Percentiles rank a stretch among this genome's conserved stretches.
Conservation (phyloP, 1,284 basidiomycete species). For the Cutaneotrichosporon sp. region DNA sequence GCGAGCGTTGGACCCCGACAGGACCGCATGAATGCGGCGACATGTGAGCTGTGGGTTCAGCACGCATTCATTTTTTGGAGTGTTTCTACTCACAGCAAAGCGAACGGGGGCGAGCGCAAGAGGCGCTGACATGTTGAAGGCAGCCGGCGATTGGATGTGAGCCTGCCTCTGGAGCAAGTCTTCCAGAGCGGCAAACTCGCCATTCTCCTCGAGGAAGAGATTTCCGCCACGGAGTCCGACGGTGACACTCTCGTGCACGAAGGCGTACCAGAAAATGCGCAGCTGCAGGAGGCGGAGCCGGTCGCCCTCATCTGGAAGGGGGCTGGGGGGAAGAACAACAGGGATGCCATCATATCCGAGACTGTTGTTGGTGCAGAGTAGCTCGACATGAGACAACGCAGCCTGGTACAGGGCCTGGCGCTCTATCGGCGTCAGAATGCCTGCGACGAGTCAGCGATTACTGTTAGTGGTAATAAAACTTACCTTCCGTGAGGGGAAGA, state of each 20-base stretch:
- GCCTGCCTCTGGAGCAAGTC: slow-evolving; percentile 9
- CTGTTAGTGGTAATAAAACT: slow-evolving; percentile 21
- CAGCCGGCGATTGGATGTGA: background rate
- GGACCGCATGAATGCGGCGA: slow-evolving; percentile 63
- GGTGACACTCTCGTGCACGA: slow-evolving; percentile 71
- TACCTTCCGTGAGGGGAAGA: slow-evolving; percentile 75
- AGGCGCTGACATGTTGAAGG: slow-evolving; percentile 41
- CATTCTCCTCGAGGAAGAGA: slow-evolving; percentile 58
- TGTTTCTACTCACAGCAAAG: slow-evolving; percentile 49
- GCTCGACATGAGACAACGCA: slow-evolving; percentile 62
- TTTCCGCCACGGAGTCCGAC: slow-evolving; percentile 72
- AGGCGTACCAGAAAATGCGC: slow-evolving; percentile 75
- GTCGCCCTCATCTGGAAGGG: slow-evolving; percentile 53
- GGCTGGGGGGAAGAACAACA: slow-evolving; percentile 42
- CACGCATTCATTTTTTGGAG: background rate
- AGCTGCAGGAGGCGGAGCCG: slow-evolving; percentile 54
- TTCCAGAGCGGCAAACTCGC: slow-evolving; percentile 5
- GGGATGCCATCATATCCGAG: slow-evolving; percentile 51
- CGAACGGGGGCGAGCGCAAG: slow-evolving; percentile 63
- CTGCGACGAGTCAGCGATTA: slow-evolving; percentile 13
- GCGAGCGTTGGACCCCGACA: slow-evolving; percentile 68
- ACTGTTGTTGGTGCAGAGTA: slow-evolving; percentile 60
- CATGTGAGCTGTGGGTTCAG: slow-evolving; percentile 55
- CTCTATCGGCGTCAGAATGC: slow-evolving; percentile 56
- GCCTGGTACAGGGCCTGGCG: slow-evolving; percentile 60